Evolutionary conservation across 441 rosid species (phyloP), one percentile per base, ranked within the genome.

Genomic region (Adansonia rubrostipa): DNA sequence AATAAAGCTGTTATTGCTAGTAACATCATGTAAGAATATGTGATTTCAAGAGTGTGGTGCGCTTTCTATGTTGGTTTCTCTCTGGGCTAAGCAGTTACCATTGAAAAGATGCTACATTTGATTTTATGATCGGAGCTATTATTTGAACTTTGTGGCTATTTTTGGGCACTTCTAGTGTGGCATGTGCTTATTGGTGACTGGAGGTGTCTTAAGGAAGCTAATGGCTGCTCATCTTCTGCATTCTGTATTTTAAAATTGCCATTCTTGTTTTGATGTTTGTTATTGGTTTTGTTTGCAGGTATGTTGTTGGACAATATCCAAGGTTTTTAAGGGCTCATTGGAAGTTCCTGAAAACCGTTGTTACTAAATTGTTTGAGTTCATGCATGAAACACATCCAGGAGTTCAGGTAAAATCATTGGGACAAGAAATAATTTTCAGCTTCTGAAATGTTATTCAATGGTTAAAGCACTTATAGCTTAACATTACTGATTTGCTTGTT

Each of bases 301-400:
- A 97, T 86, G 99, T 97, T 57, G 99, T 97, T 80, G 99, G 99
- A 40, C 99, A 97, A 84, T 97, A 95, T 84, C 99, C 99, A 69
- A 91, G 99, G 84, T 97, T 97, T 86, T 91, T 97, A 70, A 91
- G 99, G 84, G 99, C 99, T 14, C 99, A 97, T 69, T 97, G 99
- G 99, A 97, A 97, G 86, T 97, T 97, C 82, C 81, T 95, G 87
- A 97, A 97, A 87, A 97, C 99, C 65, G 99, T 97, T 86, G 99
- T 95, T 77, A 97, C 93, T 82, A 97, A 97, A 84, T 82, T 97
- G 92, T 97, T 95, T 78, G 99, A 97, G 88, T 97, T 97, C 83
- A 97, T 97, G 99, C 99, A 97, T 72, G 99, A 97, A 88, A 92
- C 97, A 60, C 99, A 97, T 88, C 99, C 99, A 57, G 99, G 99